Percentiles rank a stretch among this genome's conserved stretches.
These are phyloP conservation scores for Ceratocystis lukuohia DNA, from an alignment of 2,329 filamentous ascomycete genomes.

Conservation along the genomic window DNA sequence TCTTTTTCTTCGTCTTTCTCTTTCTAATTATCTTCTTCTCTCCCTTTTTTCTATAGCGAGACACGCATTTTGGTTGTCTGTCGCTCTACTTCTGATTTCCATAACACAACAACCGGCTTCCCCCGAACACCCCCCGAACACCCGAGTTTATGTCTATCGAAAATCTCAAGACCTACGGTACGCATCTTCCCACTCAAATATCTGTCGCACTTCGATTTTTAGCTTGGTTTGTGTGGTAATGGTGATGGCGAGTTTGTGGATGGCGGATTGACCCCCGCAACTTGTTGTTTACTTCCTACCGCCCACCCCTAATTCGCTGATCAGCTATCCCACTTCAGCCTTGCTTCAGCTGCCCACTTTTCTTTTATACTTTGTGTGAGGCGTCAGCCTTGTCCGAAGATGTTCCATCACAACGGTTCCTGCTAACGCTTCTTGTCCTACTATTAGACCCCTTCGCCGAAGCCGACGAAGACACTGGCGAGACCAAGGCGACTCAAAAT, in stretches of 20 bases:
- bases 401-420: neutral
- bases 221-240: neutral
- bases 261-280: neutral
- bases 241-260: neutral
- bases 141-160: slow-evolving; percentile 97
- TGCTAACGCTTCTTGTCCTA: slow-evolving; percentile 23
- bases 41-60: slow-evolving; percentile 31
- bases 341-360: neutral
- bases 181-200: slow-evolving; percentile 25
- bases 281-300: neutral
- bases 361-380: too few relatives aligned
- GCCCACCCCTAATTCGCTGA: slow-evolving; percentile 9
- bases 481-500: slow-evolving; percentile 89
- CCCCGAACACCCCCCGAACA: slow-evolving; percentile 46
- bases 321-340: neutral
- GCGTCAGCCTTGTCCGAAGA: neutral
- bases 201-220: too few relatives aligned
- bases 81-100: slow-evolving; percentile 33
- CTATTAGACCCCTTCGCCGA: slow-evolving; percentile 96
- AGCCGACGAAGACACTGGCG: slow-evolving; percentile 98
- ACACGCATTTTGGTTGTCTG: slow-evolving; percentile 35
- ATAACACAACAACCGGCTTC: slow-evolving; percentile 37
- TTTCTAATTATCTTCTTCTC: neutral
- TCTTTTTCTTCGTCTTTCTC: neutral
- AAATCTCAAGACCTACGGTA: slow-evolving; percentile 95